phyloP scores from a whole-genome alignment of 2,329 filamentous ascomycete species.

The Trichoderma gracile region DNA sequence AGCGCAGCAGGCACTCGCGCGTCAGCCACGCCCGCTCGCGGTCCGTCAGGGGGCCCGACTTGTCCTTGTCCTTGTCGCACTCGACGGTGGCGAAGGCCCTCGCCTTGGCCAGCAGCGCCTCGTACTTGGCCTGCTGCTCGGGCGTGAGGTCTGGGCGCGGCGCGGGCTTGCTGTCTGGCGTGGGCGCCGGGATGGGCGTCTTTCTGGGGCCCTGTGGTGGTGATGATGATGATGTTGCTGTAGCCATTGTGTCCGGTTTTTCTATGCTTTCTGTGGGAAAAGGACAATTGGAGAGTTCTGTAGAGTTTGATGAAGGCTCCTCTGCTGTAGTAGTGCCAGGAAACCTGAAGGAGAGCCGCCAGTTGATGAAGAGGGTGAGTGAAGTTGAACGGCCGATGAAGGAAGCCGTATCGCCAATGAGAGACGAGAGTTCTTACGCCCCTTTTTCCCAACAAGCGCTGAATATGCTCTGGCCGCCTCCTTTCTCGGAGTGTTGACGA shows the following conservation, averaged over 20 bases:
- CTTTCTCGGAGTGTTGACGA: not conserved
- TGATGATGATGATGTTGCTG: not conserved
- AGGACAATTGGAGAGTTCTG: no score
- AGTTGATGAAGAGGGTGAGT: not conserved
- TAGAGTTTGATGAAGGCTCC: not conserved
- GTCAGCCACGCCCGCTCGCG: constrained; percentile 87
- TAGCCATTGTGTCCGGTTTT: not conserved
- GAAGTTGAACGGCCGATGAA: not conserved
- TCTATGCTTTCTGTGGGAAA: no score
- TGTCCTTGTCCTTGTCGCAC: constrained; percentile 59
- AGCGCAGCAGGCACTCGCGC: constrained; percentile 86
- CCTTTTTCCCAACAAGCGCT: not conserved
- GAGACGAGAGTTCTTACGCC: not conserved
- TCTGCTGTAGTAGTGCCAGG: no score
- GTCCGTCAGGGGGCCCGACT: constrained; percentile 68
- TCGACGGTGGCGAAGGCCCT: constrained; percentile 68
- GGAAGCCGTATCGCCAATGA: constrained; percentile 1
- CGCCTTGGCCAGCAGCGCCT: constrained; percentile 68
- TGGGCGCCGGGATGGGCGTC: constrained; percentile 42
- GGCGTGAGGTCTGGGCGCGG: constrained; percentile 62
- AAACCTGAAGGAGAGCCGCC: no score
- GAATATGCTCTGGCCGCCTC: no score
- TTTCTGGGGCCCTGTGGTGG: constrained; percentile 15
- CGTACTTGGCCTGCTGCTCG: constrained; percentile 82
- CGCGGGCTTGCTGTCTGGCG: constrained; percentile 58